These are phyloP conservation scores for Raphanus raphanistrum DNA, from an alignment of 345 rosid species.

Conservation along the genomic window DNA sequence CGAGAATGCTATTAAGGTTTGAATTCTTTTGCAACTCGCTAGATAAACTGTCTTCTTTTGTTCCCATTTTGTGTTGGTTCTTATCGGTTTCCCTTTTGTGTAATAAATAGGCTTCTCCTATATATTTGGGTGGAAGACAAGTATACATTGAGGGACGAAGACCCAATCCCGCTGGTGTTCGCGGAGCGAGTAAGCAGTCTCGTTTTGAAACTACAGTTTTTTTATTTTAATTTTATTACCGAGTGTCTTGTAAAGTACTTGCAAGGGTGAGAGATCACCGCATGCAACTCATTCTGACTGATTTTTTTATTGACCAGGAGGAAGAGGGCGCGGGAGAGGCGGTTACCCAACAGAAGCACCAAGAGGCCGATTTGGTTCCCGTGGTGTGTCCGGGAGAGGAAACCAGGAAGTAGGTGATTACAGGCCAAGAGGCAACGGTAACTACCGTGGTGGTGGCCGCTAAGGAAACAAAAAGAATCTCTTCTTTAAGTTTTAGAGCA, in stretches of 20 bases:
- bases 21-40: neutral
- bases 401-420: constrained; percentile 67
- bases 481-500: constrained; percentile 26
- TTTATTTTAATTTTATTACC: neutral
- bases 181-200: constrained; percentile 77
- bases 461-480: constrained; percentile 16
- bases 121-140: constrained; percentile 84
- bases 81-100: constrained; percentile 1
- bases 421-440: constrained; percentile 73
- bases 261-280: neutral
- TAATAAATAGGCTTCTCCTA: constrained; percentile 76
- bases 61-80: constrained; percentile 5
- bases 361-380: constrained; percentile 65
- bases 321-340: constrained; percentile 72
- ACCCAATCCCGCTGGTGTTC: constrained; percentile 71
- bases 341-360: constrained; percentile 65
- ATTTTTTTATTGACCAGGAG: constrained; percentile 22
- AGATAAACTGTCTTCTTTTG: neutral
- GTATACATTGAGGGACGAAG: constrained; percentile 93
- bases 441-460: constrained; percentile 59
- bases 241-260: neutral
- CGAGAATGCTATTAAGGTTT: constrained; percentile 89
- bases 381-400: constrained; percentile 70
- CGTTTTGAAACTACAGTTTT: neutral
- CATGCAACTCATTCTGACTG: neutral